Evolutionary conservation across 2,329 filamentous ascomycete genomes (phyloP), one percentile per base, ranked within the genome.

Genomic region (Epichloe gansuensis): DNA sequence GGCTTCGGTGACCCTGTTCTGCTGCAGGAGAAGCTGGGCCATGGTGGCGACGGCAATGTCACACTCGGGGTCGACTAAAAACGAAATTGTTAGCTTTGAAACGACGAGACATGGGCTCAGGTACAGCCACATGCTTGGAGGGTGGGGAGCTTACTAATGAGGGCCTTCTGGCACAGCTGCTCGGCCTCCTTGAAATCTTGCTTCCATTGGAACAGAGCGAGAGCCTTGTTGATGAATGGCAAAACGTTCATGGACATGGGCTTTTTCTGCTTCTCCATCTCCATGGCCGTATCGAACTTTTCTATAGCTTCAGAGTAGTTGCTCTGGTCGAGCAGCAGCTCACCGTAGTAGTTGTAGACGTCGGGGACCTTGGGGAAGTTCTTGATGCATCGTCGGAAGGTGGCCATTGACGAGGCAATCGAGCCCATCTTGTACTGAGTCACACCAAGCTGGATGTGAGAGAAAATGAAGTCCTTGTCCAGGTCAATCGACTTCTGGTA

Each of bases 391-490:
- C 90, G 81, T 61, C 91, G 82, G 83, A 98, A 97, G 5, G 93
- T 98, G 38, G 93, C 91, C 89, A 97, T 97, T 46, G 90, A 95
- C 8, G 90, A 96, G 7, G 93, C 93, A 53, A 98, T 87, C 34
- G 89, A 95, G 60, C 93, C 93, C 86, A 97, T 94, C 83, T 98
- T 98, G 77, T 98, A 98, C 72, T 98, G 93, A 48, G 93, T 98
- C 50, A 98, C 93, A 68, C 93, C 93, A 43, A 98, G 87, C 71
- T 98, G 93, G 64, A 98, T 98, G 73, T 98, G 93, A 7, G 91
- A 97, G 79, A 95, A 98, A 74, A 98, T 98, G 71, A 98, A 98
- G 60, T 88, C 84, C 60, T 82, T 80, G 74, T 98, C 93, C 34
- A 98, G 80, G 62, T 98, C 93, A 63, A 98, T 98, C 3, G 93